Conservation (phyloP, 2,329 filamentous ascomycete species). For the Sporothrix brunneoviolacea region DNA sequence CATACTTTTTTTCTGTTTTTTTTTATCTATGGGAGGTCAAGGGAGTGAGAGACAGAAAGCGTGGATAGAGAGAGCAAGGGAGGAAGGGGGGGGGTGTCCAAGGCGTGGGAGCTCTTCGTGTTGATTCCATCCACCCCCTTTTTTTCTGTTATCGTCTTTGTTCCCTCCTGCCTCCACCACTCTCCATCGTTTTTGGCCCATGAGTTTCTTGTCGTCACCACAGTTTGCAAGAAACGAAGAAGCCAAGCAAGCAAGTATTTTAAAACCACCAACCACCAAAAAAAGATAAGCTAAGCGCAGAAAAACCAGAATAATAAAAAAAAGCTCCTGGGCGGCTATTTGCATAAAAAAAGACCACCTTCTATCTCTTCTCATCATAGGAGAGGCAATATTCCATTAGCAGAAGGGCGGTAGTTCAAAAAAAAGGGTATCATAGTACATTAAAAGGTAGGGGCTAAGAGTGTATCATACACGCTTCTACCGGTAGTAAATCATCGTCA, state of each 20-base stretch:
- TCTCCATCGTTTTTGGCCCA: conserved; percentile 5
- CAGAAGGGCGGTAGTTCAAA: too few relatives aligned
- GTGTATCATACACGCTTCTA: too few relatives aligned
- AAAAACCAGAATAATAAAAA: conserved; percentile 13
- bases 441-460: conserved; percentile 1
- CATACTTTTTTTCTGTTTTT: conserved; percentile 6
- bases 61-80: background rate
- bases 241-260: conserved; percentile 6
- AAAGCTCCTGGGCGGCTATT: conserved; percentile 18
- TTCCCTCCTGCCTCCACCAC: background rate
- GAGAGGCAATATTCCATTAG: too few relatives aligned
- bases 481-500: too few relatives aligned
- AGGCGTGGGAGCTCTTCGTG: too few relatives aligned
- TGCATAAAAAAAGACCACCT: conserved; percentile 10
- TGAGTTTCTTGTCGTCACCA: background rate
- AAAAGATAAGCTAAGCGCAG: conserved; percentile 9
- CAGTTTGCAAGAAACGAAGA: background rate
- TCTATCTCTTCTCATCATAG: too few relatives aligned
- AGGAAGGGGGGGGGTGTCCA: background rate
- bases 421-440: conserved; percentile 10
- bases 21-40: conserved; percentile 11
- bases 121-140: background rate
- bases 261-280: conserved; percentile 9
- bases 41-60: conserved; percentile 6
- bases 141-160: background rate